phyloP scores from a whole-genome alignment of 495 filamentous ascomycete genomes.

The Penicillium desertorum region DNA sequence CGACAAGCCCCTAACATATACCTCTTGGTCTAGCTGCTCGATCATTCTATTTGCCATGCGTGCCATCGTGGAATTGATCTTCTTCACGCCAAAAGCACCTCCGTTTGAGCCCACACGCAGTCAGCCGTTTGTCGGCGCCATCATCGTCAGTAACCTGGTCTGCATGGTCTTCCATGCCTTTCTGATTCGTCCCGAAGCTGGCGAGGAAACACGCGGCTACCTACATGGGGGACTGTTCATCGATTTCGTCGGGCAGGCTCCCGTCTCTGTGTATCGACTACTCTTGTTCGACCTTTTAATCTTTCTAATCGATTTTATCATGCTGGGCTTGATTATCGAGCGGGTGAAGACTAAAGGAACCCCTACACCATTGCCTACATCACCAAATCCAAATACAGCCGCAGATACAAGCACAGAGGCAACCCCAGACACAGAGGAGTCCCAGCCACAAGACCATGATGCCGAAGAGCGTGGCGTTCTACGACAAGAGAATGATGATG shows the following conservation, averaged over 20 bases:
- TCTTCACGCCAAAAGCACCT: constrained; percentile 76
- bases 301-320: constrained; percentile 66
- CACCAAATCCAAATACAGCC: constrained; percentile 12
- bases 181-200: constrained; percentile 60
- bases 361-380: constrained; percentile 13
- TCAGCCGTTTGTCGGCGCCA: constrained; percentile 66
- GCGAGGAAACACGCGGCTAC: constrained; percentile 76
- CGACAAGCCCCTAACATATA: constrained; percentile 10
- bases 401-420: constrained; percentile 13
- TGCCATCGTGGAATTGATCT: constrained; percentile 67
- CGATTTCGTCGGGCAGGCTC: constrained; percentile 85
- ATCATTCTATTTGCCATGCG: constrained; percentile 70
- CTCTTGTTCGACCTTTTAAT: constrained; percentile 64
- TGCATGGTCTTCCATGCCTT: constrained; percentile 72
- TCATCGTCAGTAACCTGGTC: constrained; percentile 67
- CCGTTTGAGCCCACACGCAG: constrained; percentile 61
- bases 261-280: constrained; percentile 63
- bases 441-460: constrained; percentile 65
- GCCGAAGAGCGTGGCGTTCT: constrained; percentile 77
- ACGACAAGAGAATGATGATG: constrained; percentile 43
- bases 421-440: constrained; percentile 5
- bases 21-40: constrained; percentile 61
- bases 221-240: constrained; percentile 82
- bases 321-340: constrained; percentile 72
- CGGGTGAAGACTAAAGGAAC: constrained; percentile 52